Evolutionary conservation across 2,329 filamentous ascomycete genomes (phyloP).

Genomic region (Colletotrichum horii): DNA sequence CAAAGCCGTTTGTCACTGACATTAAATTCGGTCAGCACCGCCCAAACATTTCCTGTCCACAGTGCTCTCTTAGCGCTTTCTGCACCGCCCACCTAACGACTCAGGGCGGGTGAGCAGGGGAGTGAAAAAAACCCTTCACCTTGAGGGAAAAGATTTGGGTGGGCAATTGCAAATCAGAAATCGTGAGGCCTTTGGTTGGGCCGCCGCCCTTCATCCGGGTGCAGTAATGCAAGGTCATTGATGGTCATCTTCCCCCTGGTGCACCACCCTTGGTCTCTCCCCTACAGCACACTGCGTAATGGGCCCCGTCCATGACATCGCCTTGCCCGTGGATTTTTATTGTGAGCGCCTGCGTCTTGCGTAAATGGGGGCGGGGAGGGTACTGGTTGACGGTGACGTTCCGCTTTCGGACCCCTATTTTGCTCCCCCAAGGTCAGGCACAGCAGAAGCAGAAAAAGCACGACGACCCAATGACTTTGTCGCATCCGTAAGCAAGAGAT

Average conservation of each 20-base stretch:
- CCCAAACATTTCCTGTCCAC: background rate
- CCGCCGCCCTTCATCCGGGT: background rate
- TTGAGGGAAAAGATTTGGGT: background rate
- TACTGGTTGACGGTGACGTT: background rate
- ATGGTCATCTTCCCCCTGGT: background rate
- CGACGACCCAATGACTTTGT: background rate
- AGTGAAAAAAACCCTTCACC: background rate
- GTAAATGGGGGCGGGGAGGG: background rate
- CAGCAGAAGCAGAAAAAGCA: background rate
- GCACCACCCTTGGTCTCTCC: background rate
- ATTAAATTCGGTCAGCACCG: background rate
- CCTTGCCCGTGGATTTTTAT: background rate
- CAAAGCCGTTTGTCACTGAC: conserved; percentile 13
- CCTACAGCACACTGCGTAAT: background rate
- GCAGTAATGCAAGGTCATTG: conserved; percentile 7
- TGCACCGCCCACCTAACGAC: background rate
- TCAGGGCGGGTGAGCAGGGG: background rate
- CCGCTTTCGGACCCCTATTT: conserved; percentile 20
- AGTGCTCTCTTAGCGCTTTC: background rate
- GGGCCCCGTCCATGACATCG: background rate
- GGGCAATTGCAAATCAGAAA: background rate
- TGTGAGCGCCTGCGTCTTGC: background rate
- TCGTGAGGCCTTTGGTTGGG: background rate
- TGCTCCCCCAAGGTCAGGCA: background rate
- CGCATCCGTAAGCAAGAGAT: conserved; percentile 7